A percentile compares a stretch with the other conserved stretches of the same genome.
These are phyloP conservation scores for Zymoseptoria brevis DNA, from an alignment of 2,329 filamentous ascomycete genomes.

Conservation along the genomic window DNA sequence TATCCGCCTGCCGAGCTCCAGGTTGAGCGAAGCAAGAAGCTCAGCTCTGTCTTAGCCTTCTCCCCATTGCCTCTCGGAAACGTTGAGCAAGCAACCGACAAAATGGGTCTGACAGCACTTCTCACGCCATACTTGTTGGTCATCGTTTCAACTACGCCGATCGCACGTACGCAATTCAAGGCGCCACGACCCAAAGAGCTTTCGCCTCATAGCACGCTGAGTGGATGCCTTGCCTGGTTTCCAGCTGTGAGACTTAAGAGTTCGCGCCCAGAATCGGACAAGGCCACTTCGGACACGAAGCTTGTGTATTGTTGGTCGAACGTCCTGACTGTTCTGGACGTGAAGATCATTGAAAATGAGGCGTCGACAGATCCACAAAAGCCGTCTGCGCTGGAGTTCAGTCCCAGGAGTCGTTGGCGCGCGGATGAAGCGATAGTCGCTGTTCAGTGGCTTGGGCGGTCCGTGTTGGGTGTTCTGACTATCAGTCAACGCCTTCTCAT, in stretches of 20 bases:
- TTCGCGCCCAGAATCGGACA: conserved; percentile 48
- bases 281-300: conserved; percentile 66
- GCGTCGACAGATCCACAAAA: conserved; percentile 62
- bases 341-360: conserved; percentile 59
- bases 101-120: conserved; percentile 85
- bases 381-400: conserved; percentile 70
- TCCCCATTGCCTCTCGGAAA: conserved; percentile 88
- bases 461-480: conserved; percentile 82
- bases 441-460: conserved; percentile 92
- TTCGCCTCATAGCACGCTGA: conserved; percentile 81
- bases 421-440: conserved; percentile 93
- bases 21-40: conserved; percentile 64
- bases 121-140: conserved; percentile 92
- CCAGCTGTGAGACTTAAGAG: conserved; percentile 87
- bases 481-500: conserved; percentile 91
- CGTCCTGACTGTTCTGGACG: conserved; percentile 84
- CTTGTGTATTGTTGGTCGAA: conserved; percentile 98
- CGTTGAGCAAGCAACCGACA: conserved; percentile 77
- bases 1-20: conserved; percentile 67
- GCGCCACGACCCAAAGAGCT: conserved; percentile 85
- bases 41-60: conserved; percentile 91
- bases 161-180: conserved; percentile 96
- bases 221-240: conserved; percentile 93
- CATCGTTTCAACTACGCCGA: conserved; percentile 91
- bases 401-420: conserved; percentile 78